Evolutionary conservation across 2,329 filamentous ascomycete genomes (phyloP).

Genomic region (Diaporthe sp.): DNA sequence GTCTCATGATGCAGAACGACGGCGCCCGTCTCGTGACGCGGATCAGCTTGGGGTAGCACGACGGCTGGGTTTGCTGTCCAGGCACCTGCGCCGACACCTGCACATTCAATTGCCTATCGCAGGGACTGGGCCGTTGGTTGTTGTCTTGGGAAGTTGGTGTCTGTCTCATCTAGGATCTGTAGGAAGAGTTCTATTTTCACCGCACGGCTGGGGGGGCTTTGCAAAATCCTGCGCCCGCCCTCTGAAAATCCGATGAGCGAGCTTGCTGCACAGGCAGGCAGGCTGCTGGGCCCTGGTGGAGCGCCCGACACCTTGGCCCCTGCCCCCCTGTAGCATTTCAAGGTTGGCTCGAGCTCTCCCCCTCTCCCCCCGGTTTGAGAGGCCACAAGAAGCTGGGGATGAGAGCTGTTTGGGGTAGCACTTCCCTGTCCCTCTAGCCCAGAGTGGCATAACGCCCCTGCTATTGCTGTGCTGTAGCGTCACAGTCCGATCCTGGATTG

Average conservation of each 20-base stretch:
- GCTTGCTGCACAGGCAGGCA: not conserved
- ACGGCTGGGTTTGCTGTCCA: not conserved
- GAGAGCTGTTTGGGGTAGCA: conserved; percentile 31
- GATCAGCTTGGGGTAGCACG: conserved; percentile 7
- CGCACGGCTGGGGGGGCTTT: conserved; percentile 26
- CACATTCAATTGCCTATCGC: not conserved
- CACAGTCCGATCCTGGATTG: conserved; percentile 32
- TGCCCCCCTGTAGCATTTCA: not conserved
- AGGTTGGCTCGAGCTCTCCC: conserved; percentile 32
- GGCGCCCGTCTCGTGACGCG: conserved; percentile 9
- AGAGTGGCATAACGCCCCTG: conserved; percentile 26
- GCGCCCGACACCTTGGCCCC: conserved; percentile 1
- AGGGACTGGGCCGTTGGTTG: not conserved
- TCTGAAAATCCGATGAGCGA: conserved; percentile 4
- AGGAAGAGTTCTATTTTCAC: conserved; percentile 36
- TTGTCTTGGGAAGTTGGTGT: not conserved
- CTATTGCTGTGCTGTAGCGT: conserved; percentile 29
- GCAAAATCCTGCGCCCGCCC: conserved; percentile 25
- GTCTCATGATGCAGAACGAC: conserved; percentile 25
- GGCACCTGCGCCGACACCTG: not conserved
- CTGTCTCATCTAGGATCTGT: conserved; percentile 19
- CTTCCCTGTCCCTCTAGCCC: conserved; percentile 30
- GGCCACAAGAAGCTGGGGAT: conserved; percentile 37
- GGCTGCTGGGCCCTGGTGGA: conserved; percentile 2
- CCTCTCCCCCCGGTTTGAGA: conserved; percentile 26